Conservation (phyloP, 108 stramenopile genomes). For the Mediolabrus comicus region DNA sequence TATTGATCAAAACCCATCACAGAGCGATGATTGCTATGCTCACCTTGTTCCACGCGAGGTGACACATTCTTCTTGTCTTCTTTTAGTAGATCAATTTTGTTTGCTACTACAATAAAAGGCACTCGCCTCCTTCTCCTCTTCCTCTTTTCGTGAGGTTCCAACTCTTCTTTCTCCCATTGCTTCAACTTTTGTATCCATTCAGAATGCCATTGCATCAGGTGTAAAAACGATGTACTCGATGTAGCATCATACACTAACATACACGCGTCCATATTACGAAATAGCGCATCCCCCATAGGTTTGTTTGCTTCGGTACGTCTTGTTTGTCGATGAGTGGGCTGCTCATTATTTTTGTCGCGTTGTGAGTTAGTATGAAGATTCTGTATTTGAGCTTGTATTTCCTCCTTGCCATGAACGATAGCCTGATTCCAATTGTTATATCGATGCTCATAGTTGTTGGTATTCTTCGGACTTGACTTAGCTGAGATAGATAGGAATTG, state of each 20-base stretch:
- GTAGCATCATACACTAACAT: slow-evolving; percentile 82
- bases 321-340: neutral
- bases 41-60: neutral
- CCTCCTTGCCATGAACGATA: neutral
- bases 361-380: no score
- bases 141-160: neutral
- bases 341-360: slow-evolving; percentile 29
- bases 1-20: slow-evolving; percentile 68
- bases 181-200: slow-evolving; percentile 58
- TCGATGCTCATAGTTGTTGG: slow-evolving; percentile 16
- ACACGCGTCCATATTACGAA: slow-evolving; percentile 65
- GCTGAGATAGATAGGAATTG: slow-evolving; percentile 29
- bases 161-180: slow-evolving; percentile 13
- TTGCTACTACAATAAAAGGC: slow-evolving; percentile 78
- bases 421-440: slow-evolving; percentile 38
- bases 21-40: slow-evolving; percentile 17
- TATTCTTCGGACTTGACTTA: neutral
- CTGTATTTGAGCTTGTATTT: neutral
- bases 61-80: slow-evolving; percentile 7
- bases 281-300: slow-evolving; percentile 55
- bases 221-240: slow-evolving; percentile 69
- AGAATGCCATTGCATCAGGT: slow-evolving; percentile 70
- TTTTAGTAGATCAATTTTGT: slow-evolving; percentile 70
- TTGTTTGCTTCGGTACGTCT: neutral
- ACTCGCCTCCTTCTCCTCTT: slow-evolving; percentile 26